Base-by-base conservation (phyloP, 208 protist species). In the Phytomonas francai region DNA sequence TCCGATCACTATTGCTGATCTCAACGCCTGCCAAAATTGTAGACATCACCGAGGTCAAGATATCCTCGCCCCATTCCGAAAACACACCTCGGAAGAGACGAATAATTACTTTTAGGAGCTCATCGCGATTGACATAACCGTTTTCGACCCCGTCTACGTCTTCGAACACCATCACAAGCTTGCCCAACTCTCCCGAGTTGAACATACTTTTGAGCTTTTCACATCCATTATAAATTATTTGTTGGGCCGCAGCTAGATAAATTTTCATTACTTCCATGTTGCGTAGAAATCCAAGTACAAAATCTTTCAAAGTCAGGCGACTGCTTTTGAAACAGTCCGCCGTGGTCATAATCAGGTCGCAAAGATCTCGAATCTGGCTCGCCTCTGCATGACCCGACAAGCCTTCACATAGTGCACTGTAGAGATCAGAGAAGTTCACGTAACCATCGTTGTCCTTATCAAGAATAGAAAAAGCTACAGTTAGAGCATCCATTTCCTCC, bases 361-460 rank as follows among this genome's bases (percentile, higher is more conserved):
- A 89, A 25, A 91, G 68, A 59, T 94, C 88, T 51, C 70, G 76
- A 25, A 94, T 80, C 63, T 94, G 85, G 34, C 30, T 81, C 63
- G 83, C 74, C 33, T 83, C 67, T 25, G 64, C 59, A 14, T 36
- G n/a, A 31, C 70, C 65, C 51, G 70, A 67, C 11, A 91, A 76
- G 5, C 74, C 78, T 29, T 89, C 83, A 83, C 81, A 88, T 1
- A 94, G 83, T 2, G 77, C 74, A 31, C 76, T 61, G 65, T 91
- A 90, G 49, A 94, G 76, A 63, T 91, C 85, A 7, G 63, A 58
- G 29, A 80, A 73, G 60, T 88, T 80, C 22, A 94, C 69, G 68
- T 73, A 89, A 54, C 88, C 88, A 69, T 94, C 88, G 59, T 83
- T 58, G 74, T 94, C 79, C 66, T 72, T 90, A 71, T 94, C 88